These are phyloP conservation scores for Isoetes engelmannii DNA, from an alignment of 83 land plant genomes.

Conservation along the genomic window DNA sequence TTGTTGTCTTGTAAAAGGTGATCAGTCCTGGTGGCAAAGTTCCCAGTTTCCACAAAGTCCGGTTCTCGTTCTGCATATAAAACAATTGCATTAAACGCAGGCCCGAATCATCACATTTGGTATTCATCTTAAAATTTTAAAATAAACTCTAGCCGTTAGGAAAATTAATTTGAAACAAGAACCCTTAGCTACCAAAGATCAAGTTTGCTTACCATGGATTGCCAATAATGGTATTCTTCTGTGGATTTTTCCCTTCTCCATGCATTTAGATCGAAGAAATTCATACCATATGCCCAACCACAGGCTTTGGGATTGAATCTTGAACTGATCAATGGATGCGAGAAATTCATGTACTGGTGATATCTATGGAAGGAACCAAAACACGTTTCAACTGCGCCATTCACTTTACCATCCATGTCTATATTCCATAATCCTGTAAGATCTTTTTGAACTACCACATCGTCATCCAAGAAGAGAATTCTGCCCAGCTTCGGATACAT, in stretches of 20 bases:
- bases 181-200: neutral
- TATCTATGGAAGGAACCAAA: slow-evolving; percentile 53
- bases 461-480: slow-evolving; percentile 64
- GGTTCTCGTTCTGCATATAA: slow-evolving; percentile 55
- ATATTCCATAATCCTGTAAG: slow-evolving; percentile 53
- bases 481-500: slow-evolving; percentile 64
- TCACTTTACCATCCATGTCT: slow-evolving; percentile 67
- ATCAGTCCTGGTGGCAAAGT: slow-evolving; percentile 51
- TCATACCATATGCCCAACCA: slow-evolving; percentile 79
- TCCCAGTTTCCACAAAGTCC: slow-evolving; percentile 57
- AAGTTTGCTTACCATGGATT: slow-evolving; percentile 43
- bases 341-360: slow-evolving; percentile 55
- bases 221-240: slow-evolving; percentile 56
- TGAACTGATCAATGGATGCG: slow-evolving; percentile 39
- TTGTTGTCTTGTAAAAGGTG: slow-evolving; percentile 62
- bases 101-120: neutral
- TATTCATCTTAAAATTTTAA: neutral
- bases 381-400: slow-evolving; percentile 70
- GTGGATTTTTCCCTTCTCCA: slow-evolving; percentile 68
- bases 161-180: neutral
- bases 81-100: neutral
- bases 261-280: slow-evolving; percentile 54
- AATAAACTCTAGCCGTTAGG: neutral
- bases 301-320: slow-evolving; percentile 40
- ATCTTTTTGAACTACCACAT: slow-evolving; percentile 63